Conservation (phyloP, 768 basidiomycete species). For the Lactarius hatsudake region DNA sequence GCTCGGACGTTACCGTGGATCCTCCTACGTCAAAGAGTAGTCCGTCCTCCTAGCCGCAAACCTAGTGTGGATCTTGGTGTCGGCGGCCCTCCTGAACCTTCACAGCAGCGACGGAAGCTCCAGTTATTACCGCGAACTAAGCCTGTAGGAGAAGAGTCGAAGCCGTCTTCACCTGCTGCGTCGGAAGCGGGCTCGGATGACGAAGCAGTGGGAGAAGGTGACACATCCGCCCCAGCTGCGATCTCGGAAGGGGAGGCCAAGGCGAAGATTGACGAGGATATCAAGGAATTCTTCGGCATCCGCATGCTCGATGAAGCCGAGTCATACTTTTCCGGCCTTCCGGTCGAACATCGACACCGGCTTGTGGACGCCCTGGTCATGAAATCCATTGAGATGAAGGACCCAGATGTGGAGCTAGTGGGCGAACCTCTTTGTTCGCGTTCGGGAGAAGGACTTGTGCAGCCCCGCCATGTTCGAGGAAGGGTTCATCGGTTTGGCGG, state of each 20-base stretch:
- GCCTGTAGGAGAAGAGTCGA: slow-evolving; percentile 48
- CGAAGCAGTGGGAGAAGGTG: slow-evolving; percentile 40
- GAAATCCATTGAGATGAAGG: slow-evolving; percentile 77
- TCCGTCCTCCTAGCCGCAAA: slow-evolving; percentile 49
- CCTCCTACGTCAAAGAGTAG: slow-evolving; percentile 47
- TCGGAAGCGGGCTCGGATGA: slow-evolving; percentile 50
- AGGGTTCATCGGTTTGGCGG: slow-evolving; percentile 66
- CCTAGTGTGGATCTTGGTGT: slow-evolving; percentile 50
- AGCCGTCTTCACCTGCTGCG: slow-evolving; percentile 42
- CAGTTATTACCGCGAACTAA: slow-evolving; percentile 77
- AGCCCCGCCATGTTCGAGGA: slow-evolving; percentile 63
- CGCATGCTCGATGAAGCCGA: slow-evolving; percentile 87
- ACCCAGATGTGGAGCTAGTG: slow-evolving; percentile 74
- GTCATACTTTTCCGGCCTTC: slow-evolving; percentile 75
- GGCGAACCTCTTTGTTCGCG: slow-evolving; percentile 70
- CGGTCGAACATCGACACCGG: slow-evolving; percentile 55
- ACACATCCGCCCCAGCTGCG: slow-evolving; percentile 32
- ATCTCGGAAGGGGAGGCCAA: slow-evolving; percentile 68
- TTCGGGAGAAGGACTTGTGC: slow-evolving; percentile 58
- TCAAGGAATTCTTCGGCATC: slow-evolving; percentile 83
- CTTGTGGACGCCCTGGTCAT: slow-evolving; percentile 77
- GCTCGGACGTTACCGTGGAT: slow-evolving; percentile 54
- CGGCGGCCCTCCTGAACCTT: slow-evolving; percentile 44
- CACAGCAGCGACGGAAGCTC: slow-evolving; percentile 63
- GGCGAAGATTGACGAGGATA: slow-evolving; percentile 77